phyloP scores from a whole-genome alignment of 1,284 basidiomycete species.

The Leccinum subatratum region DNA sequence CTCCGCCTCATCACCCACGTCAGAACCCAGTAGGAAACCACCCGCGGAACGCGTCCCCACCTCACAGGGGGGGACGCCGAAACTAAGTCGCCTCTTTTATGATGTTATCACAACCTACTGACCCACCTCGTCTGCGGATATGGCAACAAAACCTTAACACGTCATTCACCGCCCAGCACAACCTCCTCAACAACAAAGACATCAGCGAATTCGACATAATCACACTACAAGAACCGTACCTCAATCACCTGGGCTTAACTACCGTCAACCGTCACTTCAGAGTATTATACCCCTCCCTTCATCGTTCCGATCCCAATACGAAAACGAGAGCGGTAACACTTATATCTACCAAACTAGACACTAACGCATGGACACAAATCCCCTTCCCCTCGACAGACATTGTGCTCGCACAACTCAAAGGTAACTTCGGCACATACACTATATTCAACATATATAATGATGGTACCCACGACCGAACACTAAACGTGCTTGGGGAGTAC shows the following conservation, averaged over 20 bases:
- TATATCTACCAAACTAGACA: not conserved
- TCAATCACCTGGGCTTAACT: not conserved
- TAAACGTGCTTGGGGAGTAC: not conserved
- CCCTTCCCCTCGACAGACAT: not conserved
- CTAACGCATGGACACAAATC: not conserved
- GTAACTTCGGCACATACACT: not conserved
- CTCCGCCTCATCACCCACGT: too few species aligned
- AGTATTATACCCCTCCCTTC: not conserved
- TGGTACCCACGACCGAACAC: not conserved
- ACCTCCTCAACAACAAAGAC: not conserved
- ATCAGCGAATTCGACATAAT: not conserved
- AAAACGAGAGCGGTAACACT: not conserved
- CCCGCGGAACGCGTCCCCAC: too few species aligned
- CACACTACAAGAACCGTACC: not conserved
- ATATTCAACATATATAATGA: slow-evolving; percentile 8
- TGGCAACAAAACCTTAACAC: slow-evolving; percentile 1
- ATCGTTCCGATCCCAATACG: accelerated
- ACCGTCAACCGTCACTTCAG: not conserved
- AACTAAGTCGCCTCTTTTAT: not conserved
- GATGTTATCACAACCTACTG: not conserved
- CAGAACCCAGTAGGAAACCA: too few species aligned
- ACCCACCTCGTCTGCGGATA: not conserved
- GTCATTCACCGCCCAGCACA: not conserved
- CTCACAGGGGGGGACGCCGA: too few species aligned
- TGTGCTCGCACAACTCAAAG: not conserved